Percentiles rank a stretch among this genome's conserved stretches.
phyloP scores from a whole-genome alignment of 306 rosid species.

The Cercis canadensis region DNA sequence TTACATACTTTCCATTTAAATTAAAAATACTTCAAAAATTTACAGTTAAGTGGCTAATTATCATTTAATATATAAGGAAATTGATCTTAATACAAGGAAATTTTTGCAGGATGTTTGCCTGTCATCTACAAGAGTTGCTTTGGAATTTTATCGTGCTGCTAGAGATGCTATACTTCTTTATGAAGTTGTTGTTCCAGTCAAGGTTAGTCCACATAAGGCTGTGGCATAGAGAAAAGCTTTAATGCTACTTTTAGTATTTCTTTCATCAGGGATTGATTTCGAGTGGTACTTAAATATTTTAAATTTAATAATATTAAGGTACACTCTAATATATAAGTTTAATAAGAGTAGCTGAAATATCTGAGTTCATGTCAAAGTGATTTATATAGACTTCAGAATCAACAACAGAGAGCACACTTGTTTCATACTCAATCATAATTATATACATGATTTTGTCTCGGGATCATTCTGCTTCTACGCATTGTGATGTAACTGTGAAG shows the following conservation, averaged over 20 bases:
- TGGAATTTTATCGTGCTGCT: constrained; percentile 86
- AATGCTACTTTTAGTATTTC: constrained; percentile 22
- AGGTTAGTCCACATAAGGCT: too few relatives aligned
- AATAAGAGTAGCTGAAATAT: too few relatives aligned
- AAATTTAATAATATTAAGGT: too few relatives aligned
- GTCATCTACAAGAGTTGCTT: constrained; percentile 90
- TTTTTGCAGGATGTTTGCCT: constrained; percentile 80
- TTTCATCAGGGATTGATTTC: too few relatives aligned
- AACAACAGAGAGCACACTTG: not conserved
- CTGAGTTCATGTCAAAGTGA: too few relatives aligned
- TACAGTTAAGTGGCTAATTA: constrained; percentile 11
- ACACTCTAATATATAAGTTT: too few relatives aligned
- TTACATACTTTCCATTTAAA: not conserved
- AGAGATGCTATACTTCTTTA: constrained; percentile 91
- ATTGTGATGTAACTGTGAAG: too few relatives aligned
- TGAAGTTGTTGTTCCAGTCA: constrained; percentile 93
- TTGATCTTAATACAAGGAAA: constrained; percentile 33
- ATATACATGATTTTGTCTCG: too few relatives aligned
- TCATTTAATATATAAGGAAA: constrained; percentile 6
- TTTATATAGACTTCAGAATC: not conserved
- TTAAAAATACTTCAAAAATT: constrained; percentile 8
- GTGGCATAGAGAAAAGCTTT: constrained; percentile 27
- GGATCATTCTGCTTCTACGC: too few relatives aligned
- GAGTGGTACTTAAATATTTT: too few relatives aligned
- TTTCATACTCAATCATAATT: too few relatives aligned